Base-by-base conservation (phyloP, 2,329 filamentous ascomycete species). In the Ilyonectria destructans region DNA sequence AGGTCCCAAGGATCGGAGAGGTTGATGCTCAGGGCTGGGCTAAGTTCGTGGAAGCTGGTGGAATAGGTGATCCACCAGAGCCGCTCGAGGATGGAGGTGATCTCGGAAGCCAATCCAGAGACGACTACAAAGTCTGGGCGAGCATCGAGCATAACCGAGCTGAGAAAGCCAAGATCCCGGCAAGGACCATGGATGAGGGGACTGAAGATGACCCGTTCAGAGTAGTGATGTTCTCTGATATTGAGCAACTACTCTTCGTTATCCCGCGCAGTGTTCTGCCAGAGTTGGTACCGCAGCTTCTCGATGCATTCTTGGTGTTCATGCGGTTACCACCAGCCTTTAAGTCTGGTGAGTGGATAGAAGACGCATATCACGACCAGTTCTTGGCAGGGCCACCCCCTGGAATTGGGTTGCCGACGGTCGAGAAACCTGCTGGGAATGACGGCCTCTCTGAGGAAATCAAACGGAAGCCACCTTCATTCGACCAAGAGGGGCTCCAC, bases 161-260 rank as follows among this genome's bases (percentile, higher is more conserved):
- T 1, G 69, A 76, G 15, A 81, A 82, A 48, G 85, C 91, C 9
- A 84, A 82, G 46, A 82, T 90, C 63, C 93, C 95, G 6, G 93
- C 93, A 17, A 89, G 93, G 56, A 92, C 92, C 0, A 84, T 92
- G 68, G 94, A 98, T 77, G 90, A 94, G 29, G 86, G 89, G 2
- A 88, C 87, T 17, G 92, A 94, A 70, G 92, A 95, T 66, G 96
- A 98, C 75, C 93, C 94, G 0, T 97, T 93, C 72, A 88, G 95
- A 40, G 89, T 96, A 4, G 88, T 97, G 52, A 88, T 98, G 76
- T 95, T 91, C 73, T 88, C 90, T 0, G 96, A 98, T 77, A 84
- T 98, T 21, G 83, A 89, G 69, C 85, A 88, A 0, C 85, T 92
- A 31, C 77, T 97, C 2, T 82, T 90, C 35, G 74, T 82, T 57